Conservation (phyloP, 2,329 filamentous ascomycete species). For the Zymoseptoria ardabiliae region DNA sequence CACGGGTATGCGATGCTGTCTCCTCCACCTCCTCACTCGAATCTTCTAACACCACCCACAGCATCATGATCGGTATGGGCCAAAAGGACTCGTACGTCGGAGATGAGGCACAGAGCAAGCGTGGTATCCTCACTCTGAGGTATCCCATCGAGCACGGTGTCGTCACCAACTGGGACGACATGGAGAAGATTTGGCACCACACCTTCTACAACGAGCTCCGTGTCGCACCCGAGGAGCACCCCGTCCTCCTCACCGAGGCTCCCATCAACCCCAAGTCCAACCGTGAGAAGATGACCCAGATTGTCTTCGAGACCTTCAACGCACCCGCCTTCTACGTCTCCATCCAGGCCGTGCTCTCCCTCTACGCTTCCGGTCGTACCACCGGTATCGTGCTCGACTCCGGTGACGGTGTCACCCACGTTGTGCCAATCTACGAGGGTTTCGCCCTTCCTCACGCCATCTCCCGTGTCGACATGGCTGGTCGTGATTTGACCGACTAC, state of each 20-base stretch:
- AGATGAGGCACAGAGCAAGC: conserved; percentile 99
- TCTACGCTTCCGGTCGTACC: conserved; percentile 99
- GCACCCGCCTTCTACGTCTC: conserved; percentile 99
- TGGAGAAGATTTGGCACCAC: conserved; percentile 99
- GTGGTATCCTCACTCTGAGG: conserved; percentile 99
- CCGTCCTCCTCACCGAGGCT: conserved; percentile 96
- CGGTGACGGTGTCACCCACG: conserved; percentile 99
- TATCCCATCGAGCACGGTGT: conserved; percentile 99
- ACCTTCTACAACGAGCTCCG: conserved; percentile 99
- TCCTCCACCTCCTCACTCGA: conserved; percentile 13
- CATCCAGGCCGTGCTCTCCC: conserved; percentile 97
- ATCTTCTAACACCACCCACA: conserved; percentile 41
- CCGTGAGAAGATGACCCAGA: conserved; percentile 99
- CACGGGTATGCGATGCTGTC: conserved; percentile 68
- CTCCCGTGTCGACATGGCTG: conserved; percentile 99
- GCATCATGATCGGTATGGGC: conserved; percentile 99
- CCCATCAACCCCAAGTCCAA: conserved; percentile 99
- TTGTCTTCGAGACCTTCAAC: conserved; percentile 99
- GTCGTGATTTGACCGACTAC: conserved; percentile 99
- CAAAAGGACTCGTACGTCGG: conserved; percentile 99
- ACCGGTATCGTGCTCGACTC: conserved; percentile 99
- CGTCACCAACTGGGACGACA: conserved; percentile 99
- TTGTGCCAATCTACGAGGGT: conserved; percentile 99
- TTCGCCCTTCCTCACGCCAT: conserved; percentile 99
- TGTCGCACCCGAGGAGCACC: conserved; percentile 99